phyloP scores from a whole-genome alignment of 2,329 filamentous ascomycete species.

The Cladosporium cucumerinum region DNA sequence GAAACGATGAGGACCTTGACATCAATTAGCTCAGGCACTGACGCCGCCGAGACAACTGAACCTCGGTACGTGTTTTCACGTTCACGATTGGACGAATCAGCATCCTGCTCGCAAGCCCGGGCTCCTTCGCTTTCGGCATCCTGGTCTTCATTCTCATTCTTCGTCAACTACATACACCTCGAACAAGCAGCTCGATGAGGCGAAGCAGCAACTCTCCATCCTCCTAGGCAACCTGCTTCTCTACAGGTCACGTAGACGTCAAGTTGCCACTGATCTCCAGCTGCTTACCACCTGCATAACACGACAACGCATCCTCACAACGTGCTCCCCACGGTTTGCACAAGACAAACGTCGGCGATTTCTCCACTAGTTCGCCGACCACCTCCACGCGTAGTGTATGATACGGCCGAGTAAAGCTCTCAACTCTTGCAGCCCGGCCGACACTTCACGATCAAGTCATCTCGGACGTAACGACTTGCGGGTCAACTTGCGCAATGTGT shows the following conservation, averaged over 20 bases:
- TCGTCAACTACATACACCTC: background rate
- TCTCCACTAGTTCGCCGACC: background rate
- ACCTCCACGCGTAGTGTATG: background rate
- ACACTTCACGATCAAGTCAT: background rate
- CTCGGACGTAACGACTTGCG: background rate
- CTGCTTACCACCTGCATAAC: background rate
- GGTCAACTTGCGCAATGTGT: background rate
- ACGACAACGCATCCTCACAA: background rate
- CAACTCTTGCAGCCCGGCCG: background rate
- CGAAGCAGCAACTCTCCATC: background rate
- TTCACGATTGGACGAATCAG: background rate
- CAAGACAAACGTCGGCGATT: background rate
- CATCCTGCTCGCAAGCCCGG: background rate
- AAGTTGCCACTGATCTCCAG: background rate
- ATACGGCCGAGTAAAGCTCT: background rate
- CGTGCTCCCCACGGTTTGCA: background rate
- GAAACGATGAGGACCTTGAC: conserved; percentile 5
- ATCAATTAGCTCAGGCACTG: conserved; percentile 8
- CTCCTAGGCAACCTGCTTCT: too few relatives aligned
- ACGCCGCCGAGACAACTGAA: background rate
- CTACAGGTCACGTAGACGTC: background rate
- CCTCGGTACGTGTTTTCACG: background rate
- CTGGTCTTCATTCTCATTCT: background rate
- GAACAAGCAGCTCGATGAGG: background rate
- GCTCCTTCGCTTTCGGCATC: background rate